phyloP scores from a whole-genome alignment of 192 early-diverging fungal species.

The Coemansia sp. region DNA sequence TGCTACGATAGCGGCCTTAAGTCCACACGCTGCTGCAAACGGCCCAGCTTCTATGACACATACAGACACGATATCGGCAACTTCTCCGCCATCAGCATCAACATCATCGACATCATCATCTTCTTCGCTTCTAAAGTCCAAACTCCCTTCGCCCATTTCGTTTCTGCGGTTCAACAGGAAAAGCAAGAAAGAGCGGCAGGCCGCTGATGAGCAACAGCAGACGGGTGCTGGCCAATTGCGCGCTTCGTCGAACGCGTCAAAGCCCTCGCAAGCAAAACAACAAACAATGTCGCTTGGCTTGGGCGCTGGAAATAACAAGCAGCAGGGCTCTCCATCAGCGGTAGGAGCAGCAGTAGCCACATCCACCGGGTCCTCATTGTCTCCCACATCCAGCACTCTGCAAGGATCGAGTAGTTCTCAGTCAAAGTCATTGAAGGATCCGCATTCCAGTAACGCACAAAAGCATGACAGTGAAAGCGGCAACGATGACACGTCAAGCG shows the following conservation, averaged over 20 bases:
- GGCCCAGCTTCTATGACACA: not conserved
- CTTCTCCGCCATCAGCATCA: not conserved
- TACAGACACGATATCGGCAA: not conserved
- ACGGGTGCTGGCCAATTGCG: not conserved
- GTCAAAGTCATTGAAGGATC: not conserved
- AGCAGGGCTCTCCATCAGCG: conserved; percentile 18
- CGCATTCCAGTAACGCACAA: not conserved
- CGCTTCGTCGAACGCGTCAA: not conserved
- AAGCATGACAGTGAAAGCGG: conserved; percentile 5
- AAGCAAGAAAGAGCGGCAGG: conserved; percentile 43
- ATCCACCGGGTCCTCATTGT: not conserved
- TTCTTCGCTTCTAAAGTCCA: conserved; percentile 25
- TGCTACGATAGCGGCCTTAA: not conserved
- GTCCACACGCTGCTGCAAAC: not conserved
- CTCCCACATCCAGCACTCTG: not conserved
- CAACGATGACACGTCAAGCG: conserved; percentile 18
- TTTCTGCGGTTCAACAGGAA: conserved; percentile 45
- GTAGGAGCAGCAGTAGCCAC: not conserved
- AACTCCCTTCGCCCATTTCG: conserved; percentile 50
- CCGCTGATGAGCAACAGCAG: conserved; percentile 4
- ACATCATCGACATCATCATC: not conserved
- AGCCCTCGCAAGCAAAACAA: conserved; percentile 10
- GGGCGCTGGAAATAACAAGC: not conserved
- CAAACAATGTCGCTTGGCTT: conserved; percentile 4
- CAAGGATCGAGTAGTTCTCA: not conserved